A percentile compares a stretch with the other conserved stretches of the same genome.
These are phyloP conservation scores for Chaetomiaceae sp. DNA, from an alignment of 2,329 filamentous ascomycete genomes.

Conservation along the genomic window DNA sequence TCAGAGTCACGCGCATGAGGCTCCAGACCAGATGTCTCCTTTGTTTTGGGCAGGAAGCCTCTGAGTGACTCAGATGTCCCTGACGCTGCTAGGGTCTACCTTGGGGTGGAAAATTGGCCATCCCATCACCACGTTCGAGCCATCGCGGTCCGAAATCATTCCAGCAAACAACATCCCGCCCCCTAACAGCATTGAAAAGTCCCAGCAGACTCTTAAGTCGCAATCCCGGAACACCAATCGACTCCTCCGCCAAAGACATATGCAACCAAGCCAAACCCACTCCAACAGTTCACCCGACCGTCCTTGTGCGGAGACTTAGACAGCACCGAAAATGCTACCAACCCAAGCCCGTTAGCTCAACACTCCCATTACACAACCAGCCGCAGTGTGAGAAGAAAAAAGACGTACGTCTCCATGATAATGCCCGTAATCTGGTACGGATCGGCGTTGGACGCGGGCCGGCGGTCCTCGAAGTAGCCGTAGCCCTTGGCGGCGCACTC, in stretches of 20 bases:
- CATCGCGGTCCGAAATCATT: too few relatives aligned
- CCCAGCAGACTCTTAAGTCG: too few relatives aligned
- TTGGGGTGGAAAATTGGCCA: too few relatives aligned
- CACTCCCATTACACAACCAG: background rate
- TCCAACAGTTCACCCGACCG: background rate
- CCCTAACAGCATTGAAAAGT: too few relatives aligned
- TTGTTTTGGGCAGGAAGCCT: too few relatives aligned
- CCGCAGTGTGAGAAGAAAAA: background rate
- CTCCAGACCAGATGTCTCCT: too few relatives aligned
- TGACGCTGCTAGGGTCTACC: too few relatives aligned
- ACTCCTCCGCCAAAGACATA: background rate
- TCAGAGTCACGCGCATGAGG: too few relatives aligned
- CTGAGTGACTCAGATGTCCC: too few relatives aligned
- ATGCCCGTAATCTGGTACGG: conserved; percentile 62
- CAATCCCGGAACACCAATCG: too few relatives aligned
- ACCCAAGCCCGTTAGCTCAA: background rate
- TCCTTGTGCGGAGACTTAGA: background rate
- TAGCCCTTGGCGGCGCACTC: conserved; percentile 72
- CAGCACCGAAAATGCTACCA: conserved; percentile 3
- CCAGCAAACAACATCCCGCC: too few relatives aligned
- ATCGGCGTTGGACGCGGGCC: conserved; percentile 70
- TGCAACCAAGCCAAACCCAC: background rate
- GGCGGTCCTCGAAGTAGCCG: conserved; percentile 53
- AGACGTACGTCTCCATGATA: conserved; percentile 29
- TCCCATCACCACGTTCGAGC: too few relatives aligned